These are phyloP conservation scores for Lentinula guzmanii DNA, from an alignment of 768 basidiomycete genomes.

Conservation along the genomic window DNA sequence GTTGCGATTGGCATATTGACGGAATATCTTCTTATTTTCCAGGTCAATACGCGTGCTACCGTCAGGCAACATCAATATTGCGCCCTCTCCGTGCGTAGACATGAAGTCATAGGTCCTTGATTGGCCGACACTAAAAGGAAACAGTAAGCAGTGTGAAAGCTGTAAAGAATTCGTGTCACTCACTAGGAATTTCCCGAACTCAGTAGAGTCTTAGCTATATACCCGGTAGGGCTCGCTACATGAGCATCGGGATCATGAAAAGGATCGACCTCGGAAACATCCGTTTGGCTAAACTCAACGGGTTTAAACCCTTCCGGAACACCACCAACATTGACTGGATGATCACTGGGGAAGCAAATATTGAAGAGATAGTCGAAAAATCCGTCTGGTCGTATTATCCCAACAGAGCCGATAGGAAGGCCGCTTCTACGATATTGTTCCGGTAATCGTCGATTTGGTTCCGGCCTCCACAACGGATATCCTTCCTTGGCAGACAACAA, in stretches of 20 bases:
- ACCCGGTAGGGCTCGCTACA: neutral
- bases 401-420: slow-evolving; percentile 23
- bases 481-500: slow-evolving; percentile 11
- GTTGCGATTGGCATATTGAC: slow-evolving; percentile 6
- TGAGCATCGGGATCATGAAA: slow-evolving; percentile 2
- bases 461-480: slow-evolving; percentile 21
- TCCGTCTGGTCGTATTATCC: slow-evolving; percentile 20
- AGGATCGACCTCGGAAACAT: neutral
- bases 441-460: slow-evolving; percentile 13
- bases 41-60: slow-evolving; percentile 3
- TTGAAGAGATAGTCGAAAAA: slow-evolving; percentile 8
- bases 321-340: slow-evolving; percentile 11
- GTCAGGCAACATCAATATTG: slow-evolving; percentile 4
- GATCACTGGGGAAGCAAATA: neutral
- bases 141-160: neutral
- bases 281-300: slow-evolving; percentile 3
- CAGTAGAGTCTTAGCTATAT: neutral
- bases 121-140: neutral
- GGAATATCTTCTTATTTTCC: slow-evolving; percentile 1
- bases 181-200: slow-evolving; percentile 1
- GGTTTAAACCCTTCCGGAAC: slow-evolving; percentile 18
- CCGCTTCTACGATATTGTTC: slow-evolving; percentile 13
- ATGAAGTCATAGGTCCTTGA: slow-evolving; percentile 1
- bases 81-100: neutral
- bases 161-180: neutral